Conservation (phyloP, 208 protist species). For the Perkinsela sp. region DNA sequence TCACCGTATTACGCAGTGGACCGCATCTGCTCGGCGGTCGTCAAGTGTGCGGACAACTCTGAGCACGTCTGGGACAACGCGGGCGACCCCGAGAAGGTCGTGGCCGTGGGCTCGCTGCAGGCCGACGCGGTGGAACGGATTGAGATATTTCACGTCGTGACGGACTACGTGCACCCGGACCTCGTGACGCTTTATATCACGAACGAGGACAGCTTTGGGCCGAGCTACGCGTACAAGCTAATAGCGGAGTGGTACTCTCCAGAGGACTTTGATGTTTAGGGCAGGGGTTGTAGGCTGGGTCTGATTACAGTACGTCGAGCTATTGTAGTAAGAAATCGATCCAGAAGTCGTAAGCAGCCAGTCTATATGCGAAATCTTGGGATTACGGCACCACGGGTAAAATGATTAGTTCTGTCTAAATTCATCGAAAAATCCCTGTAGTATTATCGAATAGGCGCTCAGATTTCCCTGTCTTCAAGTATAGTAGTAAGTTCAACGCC, state of each 20-base stretch:
- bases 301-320: neutral
- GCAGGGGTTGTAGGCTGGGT: neutral
- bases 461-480: too few species aligned
- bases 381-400: too few species aligned
- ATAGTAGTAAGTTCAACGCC: too few species aligned
- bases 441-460: too few species aligned
- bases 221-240: conserved; percentile 83
- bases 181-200: conserved; percentile 82
- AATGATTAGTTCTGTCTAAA: too few species aligned
- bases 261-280: conserved; percentile 25
- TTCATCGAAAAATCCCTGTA: too few species aligned
- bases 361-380: too few species aligned
- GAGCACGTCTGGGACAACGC: conserved; percentile 3
- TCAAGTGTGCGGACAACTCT: conserved; percentile 9
- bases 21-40: conserved; percentile 51
- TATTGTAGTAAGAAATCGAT: too few species aligned
- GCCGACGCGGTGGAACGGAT: conserved; percentile 8
- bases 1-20: conserved; percentile 77
- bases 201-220: conserved; percentile 67
- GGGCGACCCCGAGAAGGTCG: conserved; percentile 2
- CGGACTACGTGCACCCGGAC: conserved; percentile 88
- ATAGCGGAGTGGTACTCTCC: conserved; percentile 81
- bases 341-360: too few species aligned
- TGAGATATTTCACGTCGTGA: conserved; percentile 61
- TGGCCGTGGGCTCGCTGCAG: neutral